Conservation (phyloP, 1,284 basidiomycete species). For the Anthracocystis walkeri region DNA sequence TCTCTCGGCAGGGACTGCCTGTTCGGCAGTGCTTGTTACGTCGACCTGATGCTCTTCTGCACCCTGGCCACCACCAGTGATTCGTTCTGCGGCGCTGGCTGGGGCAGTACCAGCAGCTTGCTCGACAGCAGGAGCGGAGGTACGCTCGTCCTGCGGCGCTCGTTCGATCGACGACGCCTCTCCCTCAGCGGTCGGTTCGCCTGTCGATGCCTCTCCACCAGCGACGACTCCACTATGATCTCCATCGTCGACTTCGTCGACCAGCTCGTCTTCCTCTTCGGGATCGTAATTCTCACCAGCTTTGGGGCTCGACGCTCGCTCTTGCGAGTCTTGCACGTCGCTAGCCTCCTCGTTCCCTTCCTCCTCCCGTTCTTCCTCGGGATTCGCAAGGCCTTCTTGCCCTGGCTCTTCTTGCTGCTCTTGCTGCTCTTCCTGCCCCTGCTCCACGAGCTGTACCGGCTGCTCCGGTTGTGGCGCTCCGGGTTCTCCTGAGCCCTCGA, state of each 20-base stretch:
- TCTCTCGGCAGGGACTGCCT: background rate
- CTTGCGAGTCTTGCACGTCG: background rate
- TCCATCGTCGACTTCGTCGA: constrained; percentile 11
- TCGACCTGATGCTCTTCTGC: background rate
- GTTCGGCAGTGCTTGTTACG: background rate
- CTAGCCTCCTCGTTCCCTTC: too few relatives aligned
- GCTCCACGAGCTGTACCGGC: too few relatives aligned
- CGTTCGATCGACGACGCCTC: background rate
- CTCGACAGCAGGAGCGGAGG: background rate
- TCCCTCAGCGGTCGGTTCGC: background rate
- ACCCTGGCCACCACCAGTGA: background rate
- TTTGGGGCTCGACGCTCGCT: background rate
- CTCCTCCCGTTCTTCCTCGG: background rate
- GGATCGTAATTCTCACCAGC: background rate
- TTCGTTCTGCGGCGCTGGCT: background rate
- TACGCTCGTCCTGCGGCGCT: background rate
- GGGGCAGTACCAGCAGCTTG: background rate
- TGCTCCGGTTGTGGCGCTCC: background rate
- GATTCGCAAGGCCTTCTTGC: background rate
- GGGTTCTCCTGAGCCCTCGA: background rate
- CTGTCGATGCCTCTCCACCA: background rate
- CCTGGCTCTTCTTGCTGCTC: background rate
- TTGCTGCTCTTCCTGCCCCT: background rate
- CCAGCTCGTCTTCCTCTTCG: constrained; percentile 30
- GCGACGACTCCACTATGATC: background rate